phyloP scores from a whole-genome alignment of 495 filamentous ascomycete species.

The Lasiosphaeria ovina region DNA sequence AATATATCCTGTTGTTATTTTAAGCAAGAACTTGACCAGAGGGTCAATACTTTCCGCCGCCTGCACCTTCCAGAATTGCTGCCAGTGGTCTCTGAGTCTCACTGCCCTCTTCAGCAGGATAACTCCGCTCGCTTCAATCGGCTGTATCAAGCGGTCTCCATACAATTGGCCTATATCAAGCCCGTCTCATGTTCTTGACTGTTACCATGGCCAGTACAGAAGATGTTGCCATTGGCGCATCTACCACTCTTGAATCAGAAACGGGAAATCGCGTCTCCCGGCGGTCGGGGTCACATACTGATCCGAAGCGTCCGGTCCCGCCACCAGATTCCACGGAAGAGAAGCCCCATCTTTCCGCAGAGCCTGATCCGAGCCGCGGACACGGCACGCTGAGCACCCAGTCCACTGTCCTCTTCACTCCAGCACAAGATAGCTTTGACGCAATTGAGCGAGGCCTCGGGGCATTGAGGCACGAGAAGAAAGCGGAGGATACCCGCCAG shows the following conservation, averaged over 20 bases:
- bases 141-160: neutral
- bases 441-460: slow-evolving; percentile 10
- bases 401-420: slow-evolving; percentile 8
- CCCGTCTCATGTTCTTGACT: neutral
- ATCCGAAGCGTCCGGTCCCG: slow-evolving; percentile 1
- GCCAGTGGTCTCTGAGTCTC: neutral
- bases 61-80: neutral
- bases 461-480: slow-evolving; percentile 6
- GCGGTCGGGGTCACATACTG: slow-evolving; percentile 12
- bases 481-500: neutral
- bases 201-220: slow-evolving; percentile 1
- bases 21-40: neutral
- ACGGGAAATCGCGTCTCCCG: slow-evolving; percentile 4
- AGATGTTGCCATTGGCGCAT: slow-evolving; percentile 1
- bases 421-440: slow-evolving; percentile 1
- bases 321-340: neutral
- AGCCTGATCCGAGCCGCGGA: neutral
- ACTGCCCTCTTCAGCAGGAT: neutral
- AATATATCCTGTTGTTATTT: no score
- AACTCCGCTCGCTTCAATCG: neutral
- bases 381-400: neutral
- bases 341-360: neutral
- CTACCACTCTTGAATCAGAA: slow-evolving; percentile 2
- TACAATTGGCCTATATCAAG: neutral
- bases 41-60: neutral